Evolutionary conservation across 768 basidiomycete species (phyloP).

Genomic region (Boletus rufocinnamomeus): DNA sequence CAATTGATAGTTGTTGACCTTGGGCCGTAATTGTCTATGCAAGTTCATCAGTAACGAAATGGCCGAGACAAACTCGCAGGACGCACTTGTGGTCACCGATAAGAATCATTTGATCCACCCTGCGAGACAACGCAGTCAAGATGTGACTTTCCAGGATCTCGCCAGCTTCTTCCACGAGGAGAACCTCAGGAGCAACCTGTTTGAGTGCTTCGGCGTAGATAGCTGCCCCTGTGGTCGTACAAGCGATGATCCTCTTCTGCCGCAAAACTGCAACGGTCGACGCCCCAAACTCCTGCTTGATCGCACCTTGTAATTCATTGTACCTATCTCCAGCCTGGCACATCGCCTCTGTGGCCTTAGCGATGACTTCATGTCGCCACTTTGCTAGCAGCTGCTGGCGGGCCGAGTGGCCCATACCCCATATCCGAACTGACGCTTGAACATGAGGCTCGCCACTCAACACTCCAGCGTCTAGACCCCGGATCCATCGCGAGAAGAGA

Average conservation of each 20-base stretch:
- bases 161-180: no score
- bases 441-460: conserved; percentile 36
- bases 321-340: conserved; percentile 35
- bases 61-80: no score
- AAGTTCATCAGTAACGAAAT: no score
- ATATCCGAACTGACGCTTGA: conserved; percentile 34
- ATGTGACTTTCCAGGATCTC: no score
- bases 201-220: conserved; percentile 43
- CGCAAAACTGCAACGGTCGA: conserved; percentile 38
- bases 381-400: conserved; percentile 32
- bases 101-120: no score
- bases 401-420: conserved; percentile 36
- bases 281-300: conserved; percentile 39
- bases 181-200: no score
- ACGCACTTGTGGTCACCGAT: no score
- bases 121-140: no score
- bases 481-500: conserved; percentile 51
- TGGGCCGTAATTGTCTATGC: no score
- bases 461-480: conserved; percentile 45
- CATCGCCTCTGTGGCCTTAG: conserved; percentile 36
- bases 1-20: no score
- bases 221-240: no score
- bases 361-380: conserved; percentile 41
- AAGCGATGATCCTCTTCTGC: conserved; percentile 60
- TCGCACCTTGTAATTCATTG: conserved; percentile 35